Base-by-base conservation (phyloP, 768 basidiomycete species). In the Pholiota conissans region DNA sequence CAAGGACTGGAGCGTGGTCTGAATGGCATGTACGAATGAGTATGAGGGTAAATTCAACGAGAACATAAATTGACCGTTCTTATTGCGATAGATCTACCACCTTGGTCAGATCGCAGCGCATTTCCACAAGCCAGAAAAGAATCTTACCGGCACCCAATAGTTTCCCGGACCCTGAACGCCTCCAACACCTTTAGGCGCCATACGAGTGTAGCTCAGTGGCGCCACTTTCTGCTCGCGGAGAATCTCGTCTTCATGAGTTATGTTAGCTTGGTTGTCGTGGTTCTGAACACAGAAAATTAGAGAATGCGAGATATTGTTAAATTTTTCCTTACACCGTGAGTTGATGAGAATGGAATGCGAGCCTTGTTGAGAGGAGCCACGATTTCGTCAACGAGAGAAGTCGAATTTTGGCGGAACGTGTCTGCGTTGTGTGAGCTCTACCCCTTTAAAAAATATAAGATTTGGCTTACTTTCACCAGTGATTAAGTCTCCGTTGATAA, bases 191-290 rank as follows among this genome's bases (percentile, higher is more conserved):
- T 74, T 66, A 1, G 86, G 86, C 3, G 84, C 79, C 56, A 72
- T 61, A 5, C 87, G 82, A 0, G 88, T 90, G 64, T 90, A 90
- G 46, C 84, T 86, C 39, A 81, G 68, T 5, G 78, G 79, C 1
- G 86, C 83, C 30, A 84, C 78, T 35, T 70, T 64, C 46, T 78
- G 78, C 63, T 90, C 88, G 5, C 85, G 82, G n/a, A 69, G 61
- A 46, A 90, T 87, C 57, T 90, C 90, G 57, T 83, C 79, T 3
- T 76, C 62, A 58, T 90, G 89, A 0, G 85, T 87, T 34, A 91
- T 90, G 66, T 91, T 91, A 20, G 76, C 72, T 59, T 87, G 74
- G 61, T 88, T 90, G 63, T 90, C 88, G 64, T 90, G 87, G 63
- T 90, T 89, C 88, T 89, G 16, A 7, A 37, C 32, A 18, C 34